These are phyloP conservation scores for Trametes gibbosa DNA, from an alignment of 768 basidiomycete species.

Conservation along the genomic window DNA sequence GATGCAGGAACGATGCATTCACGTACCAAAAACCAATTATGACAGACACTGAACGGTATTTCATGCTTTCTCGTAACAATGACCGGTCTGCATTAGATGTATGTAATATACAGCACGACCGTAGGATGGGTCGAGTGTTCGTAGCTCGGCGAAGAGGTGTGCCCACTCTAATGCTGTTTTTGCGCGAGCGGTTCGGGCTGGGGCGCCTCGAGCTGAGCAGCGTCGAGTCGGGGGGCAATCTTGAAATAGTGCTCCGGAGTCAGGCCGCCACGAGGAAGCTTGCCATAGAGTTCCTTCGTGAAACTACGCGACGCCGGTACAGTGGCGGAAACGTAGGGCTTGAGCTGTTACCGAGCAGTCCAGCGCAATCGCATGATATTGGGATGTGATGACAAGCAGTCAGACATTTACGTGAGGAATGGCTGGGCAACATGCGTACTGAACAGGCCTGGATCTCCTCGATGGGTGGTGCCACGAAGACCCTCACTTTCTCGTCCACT, in stretches of 20 bases:
- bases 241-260: conserved; percentile 30
- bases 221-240: conserved; percentile 26
- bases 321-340: conserved; percentile 55
- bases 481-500: conserved; percentile 77
- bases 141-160: too few species aligned
- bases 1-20: too few species aligned
- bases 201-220: background rate
- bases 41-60: too few species aligned
- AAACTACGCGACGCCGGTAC: background rate
- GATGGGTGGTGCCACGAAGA: conserved; percentile 78
- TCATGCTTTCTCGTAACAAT: too few species aligned
- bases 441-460: conserved; percentile 56
- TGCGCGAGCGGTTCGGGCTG: background rate
- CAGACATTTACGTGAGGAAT: background rate
- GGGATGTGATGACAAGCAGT: background rate
- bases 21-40: too few species aligned
- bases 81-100: too few species aligned
- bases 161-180: background rate
- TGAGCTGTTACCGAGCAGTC: conserved; percentile 43
- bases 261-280: conserved; percentile 34
- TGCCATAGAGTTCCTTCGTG: conserved; percentile 28
- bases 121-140: too few species aligned
- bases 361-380: background rate
- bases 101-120: too few species aligned
- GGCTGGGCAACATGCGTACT: conserved; percentile 36